A percentile compares a stretch with the other conserved stretches of the same genome.
These are phyloP conservation scores for Epipyxis sp. DNA, from an alignment of 108 stramenopile species.

Conservation along the genomic window DNA sequence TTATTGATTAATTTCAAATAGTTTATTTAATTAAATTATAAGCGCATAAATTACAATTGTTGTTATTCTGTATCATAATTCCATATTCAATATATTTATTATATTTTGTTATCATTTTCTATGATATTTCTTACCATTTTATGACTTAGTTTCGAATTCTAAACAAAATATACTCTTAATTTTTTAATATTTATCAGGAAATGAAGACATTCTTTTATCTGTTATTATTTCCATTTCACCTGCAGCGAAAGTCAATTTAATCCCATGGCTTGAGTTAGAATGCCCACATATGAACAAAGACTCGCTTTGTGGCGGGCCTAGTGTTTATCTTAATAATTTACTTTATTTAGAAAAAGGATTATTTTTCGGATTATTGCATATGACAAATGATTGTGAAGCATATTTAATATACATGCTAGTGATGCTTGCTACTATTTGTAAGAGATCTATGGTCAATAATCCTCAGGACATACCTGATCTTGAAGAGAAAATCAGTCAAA, in stretches of 20 bases:
- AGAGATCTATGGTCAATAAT: neutral
- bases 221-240: neutral
- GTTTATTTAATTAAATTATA: no score
- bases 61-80: no score
- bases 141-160: no score
- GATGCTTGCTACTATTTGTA: neutral
- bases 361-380: neutral
- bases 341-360: neutral
- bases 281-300: neutral
- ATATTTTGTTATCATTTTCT: no score
- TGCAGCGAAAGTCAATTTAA: conserved; percentile 1
- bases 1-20: no score
- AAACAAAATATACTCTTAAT: no score
- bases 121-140: no score
- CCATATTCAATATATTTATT: no score
- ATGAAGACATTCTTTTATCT: neutral
- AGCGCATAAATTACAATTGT: no score
- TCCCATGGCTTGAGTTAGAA: conserved; percentile 4
- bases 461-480: neutral
- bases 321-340: neutral
- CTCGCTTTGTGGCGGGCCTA: neutral
- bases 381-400: neutral
- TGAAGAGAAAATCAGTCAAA: neutral
- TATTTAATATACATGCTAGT: conserved; percentile 3
- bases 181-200: no score